These are phyloP conservation scores for Amphichorda felina DNA, from an alignment of 2,329 filamentous ascomycete species.

Conservation along the genomic window DNA sequence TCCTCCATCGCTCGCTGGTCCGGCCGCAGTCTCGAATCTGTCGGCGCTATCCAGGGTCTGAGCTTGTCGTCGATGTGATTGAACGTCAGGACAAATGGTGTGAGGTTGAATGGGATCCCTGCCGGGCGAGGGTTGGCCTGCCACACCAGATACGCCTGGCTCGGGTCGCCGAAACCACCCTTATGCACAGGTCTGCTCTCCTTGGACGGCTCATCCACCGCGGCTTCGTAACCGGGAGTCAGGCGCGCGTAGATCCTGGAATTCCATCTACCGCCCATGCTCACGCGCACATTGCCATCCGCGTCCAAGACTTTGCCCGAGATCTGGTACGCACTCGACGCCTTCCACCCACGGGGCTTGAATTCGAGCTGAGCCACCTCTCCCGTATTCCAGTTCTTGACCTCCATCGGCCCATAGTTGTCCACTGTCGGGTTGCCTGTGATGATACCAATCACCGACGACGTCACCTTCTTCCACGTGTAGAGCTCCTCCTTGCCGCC, in stretches of 20 bases:
- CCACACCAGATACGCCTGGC: slow-evolving; percentile 83
- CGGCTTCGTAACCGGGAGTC: slow-evolving; percentile 79
- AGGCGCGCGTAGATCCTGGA: slow-evolving; percentile 91
- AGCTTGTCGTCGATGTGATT: slow-evolving; percentile 87
- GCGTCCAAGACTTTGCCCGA: slow-evolving; percentile 74
- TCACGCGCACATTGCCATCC: slow-evolving; percentile 72
- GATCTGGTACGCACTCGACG: slow-evolving; percentile 80
- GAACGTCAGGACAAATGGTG: slow-evolving; percentile 87
- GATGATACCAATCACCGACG: slow-evolving; percentile 95
- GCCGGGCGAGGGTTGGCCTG: slow-evolving; percentile 70
- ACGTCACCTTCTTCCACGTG: slow-evolving; percentile 98
- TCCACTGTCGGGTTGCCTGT: slow-evolving; percentile 94
- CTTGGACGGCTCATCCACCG: slow-evolving; percentile 46
- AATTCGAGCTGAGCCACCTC: slow-evolving; percentile 86
- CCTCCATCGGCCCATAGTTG: slow-evolving; percentile 93
- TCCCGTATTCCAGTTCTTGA: slow-evolving; percentile 94
- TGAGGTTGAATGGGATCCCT: slow-evolving; percentile 92
- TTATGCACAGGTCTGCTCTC: slow-evolving; percentile 23
- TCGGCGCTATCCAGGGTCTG: slow-evolving; percentile 67
- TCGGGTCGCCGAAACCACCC: slow-evolving; percentile 50
- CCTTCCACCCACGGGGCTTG: slow-evolving; percentile 93
- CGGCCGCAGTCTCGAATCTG: slow-evolving; percentile 82
- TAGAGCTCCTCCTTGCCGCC: slow-evolving; percentile 79
- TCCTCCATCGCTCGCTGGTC: slow-evolving; percentile 98
- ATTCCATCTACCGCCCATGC: slow-evolving; percentile 91